Conservation (phyloP, 495 filamentous ascomycete genomes). For the Aspergillus nidulans region DNA sequence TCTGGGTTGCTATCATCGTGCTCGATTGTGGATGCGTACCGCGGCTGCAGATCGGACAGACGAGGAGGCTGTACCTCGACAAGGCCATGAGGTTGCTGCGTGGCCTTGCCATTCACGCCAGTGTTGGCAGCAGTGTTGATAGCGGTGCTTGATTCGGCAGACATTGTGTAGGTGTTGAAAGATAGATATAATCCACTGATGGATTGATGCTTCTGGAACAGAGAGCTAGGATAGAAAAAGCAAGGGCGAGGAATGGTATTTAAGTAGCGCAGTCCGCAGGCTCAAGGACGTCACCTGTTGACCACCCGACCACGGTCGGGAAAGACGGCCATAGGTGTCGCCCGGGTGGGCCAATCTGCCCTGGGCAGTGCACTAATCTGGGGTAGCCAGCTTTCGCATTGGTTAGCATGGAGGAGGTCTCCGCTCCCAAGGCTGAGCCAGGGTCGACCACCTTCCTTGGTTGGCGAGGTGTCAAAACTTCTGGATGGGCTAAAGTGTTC, state of each 20-base stretch:
- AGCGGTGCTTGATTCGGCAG: slow-evolving; percentile 20
- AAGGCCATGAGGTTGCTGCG: slow-evolving; percentile 30
- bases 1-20: slow-evolving; percentile 62
- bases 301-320: background rate
- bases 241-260: background rate
- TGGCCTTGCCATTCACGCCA: slow-evolving; percentile 40
- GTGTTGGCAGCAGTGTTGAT: slow-evolving; percentile 16
- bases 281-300: background rate
- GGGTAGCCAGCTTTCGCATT: slow-evolving; percentile 1
- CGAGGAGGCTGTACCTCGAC: slow-evolving; percentile 80
- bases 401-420: background rate
- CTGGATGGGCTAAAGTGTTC: background rate
- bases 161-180: slow-evolving; percentile 20
- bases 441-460: background rate
- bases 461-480: background rate
- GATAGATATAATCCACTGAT: background rate
- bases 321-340: background rate
- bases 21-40: slow-evolving; percentile 73
- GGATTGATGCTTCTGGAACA: background rate
- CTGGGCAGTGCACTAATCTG: slow-evolving; percentile 3
- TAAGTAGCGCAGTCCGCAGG: background rate
- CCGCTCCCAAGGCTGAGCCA: slow-evolving; percentile 9
- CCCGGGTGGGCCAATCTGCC: background rate
- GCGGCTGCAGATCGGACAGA: slow-evolving; percentile 79
- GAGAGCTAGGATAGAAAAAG: slow-evolving; percentile 2